Base-by-base conservation (phyloP, 1,139 yeast species). In the Suhomyces terraborum region DNA sequence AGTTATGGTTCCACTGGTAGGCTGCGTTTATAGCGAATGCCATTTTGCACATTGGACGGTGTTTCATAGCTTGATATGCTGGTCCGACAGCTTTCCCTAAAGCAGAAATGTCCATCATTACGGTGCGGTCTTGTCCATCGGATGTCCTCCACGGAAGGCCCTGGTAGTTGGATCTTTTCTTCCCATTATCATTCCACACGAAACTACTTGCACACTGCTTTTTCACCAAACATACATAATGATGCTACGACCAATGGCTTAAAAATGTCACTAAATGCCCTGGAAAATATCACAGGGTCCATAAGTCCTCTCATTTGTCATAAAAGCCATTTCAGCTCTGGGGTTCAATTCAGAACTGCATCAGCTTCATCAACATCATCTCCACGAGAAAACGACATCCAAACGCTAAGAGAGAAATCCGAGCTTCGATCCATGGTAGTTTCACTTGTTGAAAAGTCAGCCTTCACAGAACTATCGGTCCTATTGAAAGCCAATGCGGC, bases 171-270 rank as follows among this genome's bases (percentile, higher is more conserved):
- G 40, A 32, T 52, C 62, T 8, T 34, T 48, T 9, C 51, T 53
- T 19, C 67, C 60, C 36, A 59, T 64, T 16, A 61, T 61, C 35
- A n/a, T n/a, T n/a, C n/a, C n/a, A n/a, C n/a, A n/a, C n/a, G n/a
- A n/a, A n/a, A n/a, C n/a, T n/a, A n/a, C n/a, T 52, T 62, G 8
- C 49, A 54, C 12, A 58, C 60, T 27, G 55, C 56, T 6, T 57
- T 65, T n/a, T 62, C n/a, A n/a, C n/a, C n/a, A n/a, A n/a, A n/a
- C n/a, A n/a, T n/a, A n/a, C n/a, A n/a, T n/a, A n/a, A n/a, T n/a
- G n/a, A n/a, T n/a, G n/a, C n/a, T n/a, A n/a, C n/a, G n/a, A n/a
- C n/a, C n/a, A n/a, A n/a, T n/a, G n/a, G n/a, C n/a, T n/a, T n/a
- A n/a, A n/a, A n/a, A n/a, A n/a, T n/a, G n/a, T n/a, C n/a, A n/a